Conservation (phyloP, 1,284 basidiomycete genomes). For the Trametes sp. region DNA sequence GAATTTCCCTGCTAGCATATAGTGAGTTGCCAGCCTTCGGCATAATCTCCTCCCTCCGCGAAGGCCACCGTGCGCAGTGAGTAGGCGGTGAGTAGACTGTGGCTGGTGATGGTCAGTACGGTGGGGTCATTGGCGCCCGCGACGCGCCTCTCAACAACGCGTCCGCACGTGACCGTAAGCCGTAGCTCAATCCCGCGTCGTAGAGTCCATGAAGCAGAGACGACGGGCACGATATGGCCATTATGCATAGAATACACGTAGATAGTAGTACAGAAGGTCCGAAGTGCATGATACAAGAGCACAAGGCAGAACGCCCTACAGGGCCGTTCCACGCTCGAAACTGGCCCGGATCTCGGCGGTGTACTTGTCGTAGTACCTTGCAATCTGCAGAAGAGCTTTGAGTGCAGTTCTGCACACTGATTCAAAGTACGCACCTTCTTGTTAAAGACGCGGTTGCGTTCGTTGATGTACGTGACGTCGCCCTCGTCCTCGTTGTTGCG, state of each 20-base stretch:
- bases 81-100: not conserved
- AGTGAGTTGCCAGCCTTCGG: constrained; percentile 9
- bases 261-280: constrained; percentile 14
- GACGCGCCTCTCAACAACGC: constrained; percentile 24
- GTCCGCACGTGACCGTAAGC: constrained; percentile 15
- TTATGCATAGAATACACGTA: constrained; percentile 11
- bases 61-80: not conserved
- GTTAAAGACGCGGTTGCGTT: constrained; percentile 98
- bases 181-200: too few species aligned
- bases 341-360: constrained; percentile 94
- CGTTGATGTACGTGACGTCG: constrained; percentile 99
- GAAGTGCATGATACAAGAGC: not conserved
- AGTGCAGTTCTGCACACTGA: not conserved
- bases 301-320: constrained; percentile 50
- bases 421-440: constrained; percentile 78
- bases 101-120: not conserved
- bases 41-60: constrained; percentile 5
- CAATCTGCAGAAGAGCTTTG: constrained; percentile 64
- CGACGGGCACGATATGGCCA: not conserved
- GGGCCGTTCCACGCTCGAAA: constrained; percentile 94
- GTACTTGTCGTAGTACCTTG: constrained; percentile 97
- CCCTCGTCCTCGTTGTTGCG: constrained; percentile 91
- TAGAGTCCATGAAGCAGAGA: not conserved
- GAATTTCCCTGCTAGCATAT: constrained; percentile 21
- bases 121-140: constrained; percentile 3